Evolutionary conservation across 768 basidiomycete species (phyloP), one percentile per base, ranked within the genome.

Genomic region (Russula lepida): DNA sequence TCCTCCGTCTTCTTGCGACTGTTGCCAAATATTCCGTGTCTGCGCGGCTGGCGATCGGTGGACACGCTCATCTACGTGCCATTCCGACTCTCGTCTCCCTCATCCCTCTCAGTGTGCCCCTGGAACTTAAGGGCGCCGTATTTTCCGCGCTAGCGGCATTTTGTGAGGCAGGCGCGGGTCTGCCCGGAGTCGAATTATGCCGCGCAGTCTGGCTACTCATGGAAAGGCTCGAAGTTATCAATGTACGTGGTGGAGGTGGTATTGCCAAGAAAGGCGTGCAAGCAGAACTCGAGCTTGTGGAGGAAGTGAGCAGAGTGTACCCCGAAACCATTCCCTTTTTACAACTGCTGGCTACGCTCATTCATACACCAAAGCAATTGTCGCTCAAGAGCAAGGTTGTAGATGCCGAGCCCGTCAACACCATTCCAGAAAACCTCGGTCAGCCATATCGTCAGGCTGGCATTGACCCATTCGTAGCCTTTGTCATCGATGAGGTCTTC

Each of bases 301-400:
- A 98, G 72, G 76, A 89, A 15, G 78, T 80, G 4, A 83, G 86
- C 69, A 81, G 82, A 71, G 69, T 87, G 58, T 98, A 95, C 72
- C 93, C 95, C 0, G 82, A 91, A 8, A 95, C 95, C 0, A 86
- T 91, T 23, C 86, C 95, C 0, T 95, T 98, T 76, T 74, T 98
- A 54, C 81, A 82, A 59, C 80, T 98, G 48, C 82, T 98, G 61
- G 81, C 81, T 67, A 85, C 90, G 0, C 80, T 98, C 60, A 78
- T 98, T 28, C 92, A 93, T 68, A 88, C 89, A 0, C 84, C 89
- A 0, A 90, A 90, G 71, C 81, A 86, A 48, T 73, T 88, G 17
- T 78, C 86, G 0, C 69, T 85, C 39, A 79, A 80, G 58, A 84
- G 82, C 60, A 78, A 82, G 13, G 72, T 86, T 17, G 69, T 78